A percentile compares a stretch with the other conserved stretches of the same genome.
Conservation (phyloP, 352 stramenopile genomes). For the Globisporangium apiculatum region DNA sequence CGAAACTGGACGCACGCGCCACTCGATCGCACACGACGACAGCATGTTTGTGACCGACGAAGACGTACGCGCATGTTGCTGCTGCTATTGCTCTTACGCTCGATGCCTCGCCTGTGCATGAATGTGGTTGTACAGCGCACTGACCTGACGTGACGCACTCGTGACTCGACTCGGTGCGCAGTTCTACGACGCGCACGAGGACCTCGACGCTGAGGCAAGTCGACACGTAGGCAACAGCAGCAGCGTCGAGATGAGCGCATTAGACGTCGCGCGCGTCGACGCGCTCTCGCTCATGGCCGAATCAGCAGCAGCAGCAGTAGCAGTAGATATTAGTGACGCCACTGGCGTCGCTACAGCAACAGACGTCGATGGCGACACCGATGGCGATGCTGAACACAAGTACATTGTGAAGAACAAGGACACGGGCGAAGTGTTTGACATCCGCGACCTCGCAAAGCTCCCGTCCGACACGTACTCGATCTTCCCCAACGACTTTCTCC, state of each 20-base stretch:
- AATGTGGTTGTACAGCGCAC: background rate
- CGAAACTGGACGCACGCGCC: conserved; percentile 5
- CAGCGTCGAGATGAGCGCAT: conserved; percentile 1
- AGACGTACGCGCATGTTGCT: conserved; percentile 28
- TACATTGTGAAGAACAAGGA: conserved; percentile 80
- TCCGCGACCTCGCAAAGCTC: conserved; percentile 48
- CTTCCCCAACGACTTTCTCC: conserved; percentile 63
- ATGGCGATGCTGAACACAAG: conserved; percentile 34
- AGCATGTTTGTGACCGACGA: conserved; percentile 46
- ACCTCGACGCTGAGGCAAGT: conserved; percentile 27
- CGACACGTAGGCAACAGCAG: conserved; percentile 12
- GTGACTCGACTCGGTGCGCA: conserved; percentile 12
- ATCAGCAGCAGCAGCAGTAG: background rate
- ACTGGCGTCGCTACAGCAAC: background rate
- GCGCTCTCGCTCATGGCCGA: background rate
- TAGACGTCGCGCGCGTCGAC: background rate
- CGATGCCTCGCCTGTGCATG: background rate
- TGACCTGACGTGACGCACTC: background rate
- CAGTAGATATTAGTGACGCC: background rate
- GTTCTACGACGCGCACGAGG: conserved; percentile 71
- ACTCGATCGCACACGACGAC: conserved; percentile 32
- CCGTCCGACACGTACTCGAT: conserved; percentile 67
- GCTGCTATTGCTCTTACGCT: background rate
- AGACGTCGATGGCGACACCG: background rate
- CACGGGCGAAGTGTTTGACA: conserved; percentile 75